Conservation (phyloP, 139 green algal species). For the Zygnema cylindricum region DNA sequence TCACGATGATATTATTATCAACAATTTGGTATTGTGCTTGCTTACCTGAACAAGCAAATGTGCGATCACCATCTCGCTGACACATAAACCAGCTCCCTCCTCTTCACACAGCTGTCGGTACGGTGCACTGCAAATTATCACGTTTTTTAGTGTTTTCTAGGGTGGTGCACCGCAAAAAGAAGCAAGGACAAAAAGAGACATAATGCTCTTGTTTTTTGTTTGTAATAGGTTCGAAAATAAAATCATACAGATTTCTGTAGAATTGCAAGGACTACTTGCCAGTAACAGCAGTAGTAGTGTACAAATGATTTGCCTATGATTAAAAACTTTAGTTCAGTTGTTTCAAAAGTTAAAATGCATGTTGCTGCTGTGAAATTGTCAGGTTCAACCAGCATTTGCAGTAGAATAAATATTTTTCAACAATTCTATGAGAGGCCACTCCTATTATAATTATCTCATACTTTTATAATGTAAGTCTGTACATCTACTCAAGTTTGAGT, state of each 20-base stretch:
- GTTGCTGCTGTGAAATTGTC: too few species aligned
- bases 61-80: constrained; percentile 27
- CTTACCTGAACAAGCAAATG: constrained; percentile 27
- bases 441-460: too few species aligned
- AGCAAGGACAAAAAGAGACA: not conserved
- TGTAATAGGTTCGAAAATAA: not conserved
- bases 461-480: too few species aligned
- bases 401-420: too few species aligned
- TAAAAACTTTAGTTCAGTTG: too few species aligned
- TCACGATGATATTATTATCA: too few species aligned
- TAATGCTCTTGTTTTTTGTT: not conserved
- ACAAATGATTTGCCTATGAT: too few species aligned
- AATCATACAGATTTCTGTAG: not conserved
- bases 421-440: too few species aligned
- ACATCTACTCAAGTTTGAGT: too few species aligned
- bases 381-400: too few species aligned
- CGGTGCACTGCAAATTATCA: not conserved
- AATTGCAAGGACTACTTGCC: not conserved
- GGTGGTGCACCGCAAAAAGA: not conserved
- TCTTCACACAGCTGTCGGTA: constrained; percentile 8
- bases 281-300: too few species aligned
- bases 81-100: constrained; percentile 22
- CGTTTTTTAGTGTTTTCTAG: not conserved
- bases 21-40: not conserved
- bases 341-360: too few species aligned